Evolutionary conservation across 2,329 filamentous ascomycete species (phyloP), one percentile per base, ranked within the genome.

Genomic region (Alternaria rosae): DNA sequence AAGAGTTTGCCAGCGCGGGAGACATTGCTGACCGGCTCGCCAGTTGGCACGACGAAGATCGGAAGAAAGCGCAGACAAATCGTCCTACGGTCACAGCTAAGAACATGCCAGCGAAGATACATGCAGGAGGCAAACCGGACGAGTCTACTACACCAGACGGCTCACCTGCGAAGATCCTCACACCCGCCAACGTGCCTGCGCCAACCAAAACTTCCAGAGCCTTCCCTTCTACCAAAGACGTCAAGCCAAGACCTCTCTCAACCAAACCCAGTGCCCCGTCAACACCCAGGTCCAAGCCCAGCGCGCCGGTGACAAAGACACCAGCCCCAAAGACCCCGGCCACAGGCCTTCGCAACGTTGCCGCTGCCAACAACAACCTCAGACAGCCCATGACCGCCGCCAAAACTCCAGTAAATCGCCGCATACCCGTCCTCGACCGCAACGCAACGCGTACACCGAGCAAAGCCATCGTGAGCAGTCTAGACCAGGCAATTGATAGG

Each of bases 401-500:
- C 12, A 41, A 44, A 4, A 54, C 30, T 5, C 53, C 54, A 3
- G 47, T 43, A 1, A 60, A 23, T 20, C 48, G 12, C 28, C 58
- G 35, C 41, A 59, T 30, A 44, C 35, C 35, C 15, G 23, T 23
- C 3, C 55, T 44, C 1, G 66, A 74, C 32, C 62, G 54, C 1
- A 71, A 69, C 9, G 67, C 67, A 2, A 10, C 60, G 3, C 60
- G 67, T 9, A 72, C 70, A 25, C 74, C 74, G 2, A 72, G 69
- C 8, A 75, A 69, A n/a, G 66, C 62, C 21, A 69, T 73, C 6
- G 38, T 64, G 13, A 64, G 51, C 10, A 64, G 59, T 11, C 50
- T 74, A 12, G 72, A 73, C 43, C 21, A 23, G 1, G 72, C 70
- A 9, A 76, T 76, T 61, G 72, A 76, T 65, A 55, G 51, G 21